These are phyloP conservation scores for Yamadazyma diddensiae DNA, from an alignment of 1,139 yeast genomes.

Conservation along the genomic window DNA sequence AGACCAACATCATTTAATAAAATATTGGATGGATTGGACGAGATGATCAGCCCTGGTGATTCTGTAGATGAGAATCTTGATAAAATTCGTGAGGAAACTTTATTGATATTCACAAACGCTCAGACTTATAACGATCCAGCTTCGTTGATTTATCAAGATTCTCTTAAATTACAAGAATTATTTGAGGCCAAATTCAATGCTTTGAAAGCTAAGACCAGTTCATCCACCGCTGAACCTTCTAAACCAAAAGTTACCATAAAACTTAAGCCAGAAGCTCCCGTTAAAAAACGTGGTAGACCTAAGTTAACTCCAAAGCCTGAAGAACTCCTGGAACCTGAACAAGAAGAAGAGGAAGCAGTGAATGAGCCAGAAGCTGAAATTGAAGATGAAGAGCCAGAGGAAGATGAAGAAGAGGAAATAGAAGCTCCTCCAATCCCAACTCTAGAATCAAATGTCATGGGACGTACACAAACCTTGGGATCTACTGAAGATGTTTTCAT, in stretches of 20 bases:
- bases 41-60: slow-evolving; percentile 28
- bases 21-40: slow-evolving; percentile 40
- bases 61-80: slow-evolving; percentile 39
- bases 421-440: slow-evolving; percentile 14
- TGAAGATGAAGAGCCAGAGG: slow-evolving; percentile 14
- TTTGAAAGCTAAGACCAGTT: slow-evolving; percentile 18
- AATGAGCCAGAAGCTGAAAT: slow-evolving; percentile 15
- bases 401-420: slow-evolving; percentile 14
- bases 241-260: slow-evolving; percentile 19
- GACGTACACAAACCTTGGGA: slow-evolving; percentile 27
- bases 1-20: slow-evolving; percentile 56
- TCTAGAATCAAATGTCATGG: slow-evolving; percentile 23
- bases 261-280: slow-evolving; percentile 17
- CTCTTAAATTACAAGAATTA: slow-evolving; percentile 40
- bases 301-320: slow-evolving; percentile 7
- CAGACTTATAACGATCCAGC: slow-evolving; percentile 55
- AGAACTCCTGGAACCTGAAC: slow-evolving; percentile 15
- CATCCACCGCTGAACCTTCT: slow-evolving; percentile 23
- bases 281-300: slow-evolving; percentile 15
- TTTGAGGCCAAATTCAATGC: slow-evolving; percentile 30
- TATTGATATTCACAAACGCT: slow-evolving; percentile 55
- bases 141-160: slow-evolving; percentile 56
- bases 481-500: slow-evolving; percentile 30
- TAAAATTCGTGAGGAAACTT: slow-evolving; percentile 47
- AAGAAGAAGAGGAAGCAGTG: slow-evolving; percentile 16